phyloP scores from a whole-genome alignment of 768 basidiomycete genomes.

The Suillus paluster region DNA sequence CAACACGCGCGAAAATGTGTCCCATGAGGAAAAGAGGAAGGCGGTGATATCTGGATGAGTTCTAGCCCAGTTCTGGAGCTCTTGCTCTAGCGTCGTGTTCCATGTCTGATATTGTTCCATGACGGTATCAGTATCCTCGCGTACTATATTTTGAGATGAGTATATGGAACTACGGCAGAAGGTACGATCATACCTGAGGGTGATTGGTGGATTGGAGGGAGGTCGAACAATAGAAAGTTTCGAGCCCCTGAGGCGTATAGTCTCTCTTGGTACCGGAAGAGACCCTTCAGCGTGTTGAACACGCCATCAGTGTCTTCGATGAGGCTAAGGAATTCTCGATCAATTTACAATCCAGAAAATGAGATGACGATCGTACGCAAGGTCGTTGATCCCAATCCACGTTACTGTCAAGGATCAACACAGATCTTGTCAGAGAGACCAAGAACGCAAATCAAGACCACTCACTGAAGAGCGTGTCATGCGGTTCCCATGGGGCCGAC shows the following conservation, averaged over 20 bases:
- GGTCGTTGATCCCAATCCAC: constrained; percentile 73
- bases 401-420: constrained; percentile 44
- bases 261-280: constrained; percentile 51
- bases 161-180: background rate
- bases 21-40: constrained; percentile 53
- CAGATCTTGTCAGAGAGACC: background rate
- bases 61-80: constrained; percentile 39
- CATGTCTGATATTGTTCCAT: constrained; percentile 35
- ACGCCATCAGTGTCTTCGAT: constrained; percentile 17
- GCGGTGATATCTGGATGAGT: constrained; percentile 50
- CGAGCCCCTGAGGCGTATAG: constrained; percentile 54
- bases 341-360: background rate
- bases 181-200: constrained; percentile 37
- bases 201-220: constrained; percentile 57
- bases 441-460: background rate
- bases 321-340: background rate
- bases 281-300: constrained; percentile 28
- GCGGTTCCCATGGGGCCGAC: constrained; percentile 46
- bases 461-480: constrained; percentile 54
- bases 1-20: constrained; percentile 50
- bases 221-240: constrained; percentile 63
- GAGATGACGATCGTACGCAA: constrained; percentile 43
- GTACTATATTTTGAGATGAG: background rate
- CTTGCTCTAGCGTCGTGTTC: constrained; percentile 47
- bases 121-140: background rate